Conservation (phyloP, 75 land plant genomes). For the Picea glauca region DNA sequence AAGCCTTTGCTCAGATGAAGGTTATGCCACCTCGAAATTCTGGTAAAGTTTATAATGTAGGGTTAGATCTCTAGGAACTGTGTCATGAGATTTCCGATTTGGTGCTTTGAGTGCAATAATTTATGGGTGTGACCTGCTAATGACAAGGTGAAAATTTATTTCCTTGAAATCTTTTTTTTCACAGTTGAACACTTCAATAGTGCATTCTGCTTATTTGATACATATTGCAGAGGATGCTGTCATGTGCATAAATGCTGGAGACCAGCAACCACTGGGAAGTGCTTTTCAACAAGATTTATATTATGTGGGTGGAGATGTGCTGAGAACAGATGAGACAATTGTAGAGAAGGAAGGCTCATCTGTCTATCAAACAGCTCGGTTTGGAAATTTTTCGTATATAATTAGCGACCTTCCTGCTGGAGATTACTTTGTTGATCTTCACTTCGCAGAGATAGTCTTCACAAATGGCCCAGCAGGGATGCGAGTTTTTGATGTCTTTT, state of each 20-base stretch:
- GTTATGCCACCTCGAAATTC: too few species aligned
- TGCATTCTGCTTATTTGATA: too few species aligned
- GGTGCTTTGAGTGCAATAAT: too few species aligned
- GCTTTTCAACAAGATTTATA: conserved; percentile 39
- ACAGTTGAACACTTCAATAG: too few species aligned
- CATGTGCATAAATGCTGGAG: conserved; percentile 51
- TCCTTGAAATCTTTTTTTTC: too few species aligned
- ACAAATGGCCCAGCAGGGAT: conserved; percentile 70
- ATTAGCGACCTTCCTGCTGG: conserved; percentile 51
- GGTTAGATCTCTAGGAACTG: too few species aligned
- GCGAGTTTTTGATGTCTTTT: conserved; percentile 63
- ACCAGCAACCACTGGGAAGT: conserved; percentile 2
- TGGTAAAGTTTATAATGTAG: too few species aligned
- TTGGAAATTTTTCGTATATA: conserved; percentile 59
- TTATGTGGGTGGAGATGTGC: conserved; percentile 71
- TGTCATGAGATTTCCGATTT: too few species aligned
- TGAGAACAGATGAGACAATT: conserved; percentile 38
- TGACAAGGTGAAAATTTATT: too few species aligned
- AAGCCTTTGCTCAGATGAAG: too few species aligned
- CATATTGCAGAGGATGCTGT: conserved; percentile 3
- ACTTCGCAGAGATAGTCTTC: conserved; percentile 80
- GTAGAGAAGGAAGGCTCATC: conserved; percentile 33
- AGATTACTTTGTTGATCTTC: conserved; percentile 75
- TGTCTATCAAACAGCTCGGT: conserved; percentile 70
- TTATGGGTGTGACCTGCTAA: too few species aligned